phyloP scores from a whole-genome alignment of 1,284 basidiomycete genomes.

The Tremellales sp. region DNA sequence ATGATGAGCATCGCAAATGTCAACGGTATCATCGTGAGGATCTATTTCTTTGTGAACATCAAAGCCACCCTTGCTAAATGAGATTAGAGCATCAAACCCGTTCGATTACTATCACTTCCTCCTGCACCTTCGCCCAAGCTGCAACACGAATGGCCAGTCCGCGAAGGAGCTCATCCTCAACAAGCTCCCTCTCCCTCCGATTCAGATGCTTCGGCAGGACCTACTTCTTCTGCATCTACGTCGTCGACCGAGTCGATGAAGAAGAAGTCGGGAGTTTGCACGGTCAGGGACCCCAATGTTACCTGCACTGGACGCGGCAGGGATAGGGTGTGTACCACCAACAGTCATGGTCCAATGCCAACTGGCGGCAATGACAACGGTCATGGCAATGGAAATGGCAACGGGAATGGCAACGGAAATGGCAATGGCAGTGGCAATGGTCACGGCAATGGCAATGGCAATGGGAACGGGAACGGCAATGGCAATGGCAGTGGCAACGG shows the following conservation, averaged over 20 bases:
- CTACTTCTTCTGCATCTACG: neutral
- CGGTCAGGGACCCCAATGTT: neutral
- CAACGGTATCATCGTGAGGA: constrained; percentile 26
- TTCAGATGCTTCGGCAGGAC: too few species aligned
- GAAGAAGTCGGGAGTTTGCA: neutral
- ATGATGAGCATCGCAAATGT: constrained; percentile 20
- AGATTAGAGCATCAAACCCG: constrained; percentile 30
- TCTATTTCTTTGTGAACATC: neutral
- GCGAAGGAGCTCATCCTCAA: neutral
- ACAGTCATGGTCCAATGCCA: too few species aligned
- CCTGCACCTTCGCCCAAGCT: constrained; percentile 3
- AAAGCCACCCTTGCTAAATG: neutral
- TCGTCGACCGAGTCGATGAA: neutral
- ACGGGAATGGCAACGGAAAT: too few species aligned
- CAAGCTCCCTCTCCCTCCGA: constrained; percentile 1
- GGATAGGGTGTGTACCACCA: neutral
- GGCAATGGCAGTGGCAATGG: too few species aligned
- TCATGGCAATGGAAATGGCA: too few species aligned
- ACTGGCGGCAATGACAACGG: too few species aligned
- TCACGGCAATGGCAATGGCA: too few species aligned
- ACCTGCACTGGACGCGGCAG: neutral
- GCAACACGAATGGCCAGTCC: constrained; percentile 5
- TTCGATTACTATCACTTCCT: constrained; percentile 25
- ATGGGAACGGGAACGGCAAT: too few species aligned
- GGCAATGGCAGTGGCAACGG: too few species aligned